Percentiles rank a stretch among this genome's conserved stretches.
These are phyloP conservation scores for Hypomontagnella monticulosa DNA, from an alignment of 495 filamentous ascomycete species.

Conservation along the genomic window DNA sequence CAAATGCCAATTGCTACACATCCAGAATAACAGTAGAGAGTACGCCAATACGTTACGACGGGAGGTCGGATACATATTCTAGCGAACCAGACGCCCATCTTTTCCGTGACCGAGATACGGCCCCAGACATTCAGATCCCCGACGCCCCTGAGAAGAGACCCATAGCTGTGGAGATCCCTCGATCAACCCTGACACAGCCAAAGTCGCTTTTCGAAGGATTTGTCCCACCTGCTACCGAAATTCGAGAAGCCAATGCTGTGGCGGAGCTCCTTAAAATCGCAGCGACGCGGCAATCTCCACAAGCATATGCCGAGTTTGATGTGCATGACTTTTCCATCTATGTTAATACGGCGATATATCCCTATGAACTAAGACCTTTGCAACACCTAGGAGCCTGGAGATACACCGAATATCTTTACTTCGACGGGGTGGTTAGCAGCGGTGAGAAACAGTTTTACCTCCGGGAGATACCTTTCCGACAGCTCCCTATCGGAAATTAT, in stretches of 20 bases:
- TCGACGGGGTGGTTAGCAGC: conserved; percentile 67
- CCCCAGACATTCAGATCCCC: conserved; percentile 15
- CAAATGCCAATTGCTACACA: background rate
- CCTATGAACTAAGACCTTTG: conserved; percentile 60
- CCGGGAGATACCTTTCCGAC: conserved; percentile 61
- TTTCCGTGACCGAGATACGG: conserved; percentile 11
- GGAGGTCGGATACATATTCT: background rate
- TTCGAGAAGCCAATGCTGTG: conserved; percentile 45
- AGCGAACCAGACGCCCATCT: conserved; percentile 1
- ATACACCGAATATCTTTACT: conserved; percentile 51
- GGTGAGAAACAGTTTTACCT: conserved; percentile 59
- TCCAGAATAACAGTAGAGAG: background rate
- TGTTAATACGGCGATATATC: conserved; percentile 43
- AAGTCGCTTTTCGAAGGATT: conserved; percentile 36
- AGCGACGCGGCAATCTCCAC: background rate
- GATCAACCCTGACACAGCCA: conserved; percentile 41
- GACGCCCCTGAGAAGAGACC: conserved; percentile 8
- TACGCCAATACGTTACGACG: background rate
- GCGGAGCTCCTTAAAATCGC: conserved; percentile 27
- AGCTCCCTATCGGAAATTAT: conserved; percentile 74
- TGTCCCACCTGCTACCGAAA: conserved; percentile 30
- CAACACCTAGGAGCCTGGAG: conserved; percentile 58
- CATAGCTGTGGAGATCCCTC: conserved; percentile 39
- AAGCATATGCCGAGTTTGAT: conserved; percentile 54
- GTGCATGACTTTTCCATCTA: conserved; percentile 65